Conservation (phyloP, 805 yeast species). For the Naumovozyma baii region DNA sequence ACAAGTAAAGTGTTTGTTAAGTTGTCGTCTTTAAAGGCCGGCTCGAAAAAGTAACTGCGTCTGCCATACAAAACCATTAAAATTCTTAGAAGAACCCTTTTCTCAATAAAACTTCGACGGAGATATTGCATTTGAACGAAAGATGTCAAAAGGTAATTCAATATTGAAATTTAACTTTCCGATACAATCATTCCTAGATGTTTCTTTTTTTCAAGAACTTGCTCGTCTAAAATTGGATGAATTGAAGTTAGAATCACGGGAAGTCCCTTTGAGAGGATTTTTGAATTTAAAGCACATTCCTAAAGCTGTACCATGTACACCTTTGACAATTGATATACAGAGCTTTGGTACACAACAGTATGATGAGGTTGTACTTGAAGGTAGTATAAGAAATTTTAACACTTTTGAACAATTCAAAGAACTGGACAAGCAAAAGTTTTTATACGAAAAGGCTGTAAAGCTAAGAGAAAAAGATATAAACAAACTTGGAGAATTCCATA, state of each 20-base stretch:
- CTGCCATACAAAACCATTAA: no score
- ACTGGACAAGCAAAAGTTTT: slow-evolving; percentile 49
- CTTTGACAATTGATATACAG: slow-evolving; percentile 20
- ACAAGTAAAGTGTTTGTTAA: no score
- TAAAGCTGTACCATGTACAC: slow-evolving; percentile 10
- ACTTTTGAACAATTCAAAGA: slow-evolving; percentile 78
- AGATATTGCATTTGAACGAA: no score
- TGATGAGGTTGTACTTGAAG: slow-evolving; percentile 19
- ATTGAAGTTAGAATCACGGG: slow-evolving; percentile 42
- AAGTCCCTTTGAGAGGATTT: slow-evolving; percentile 20
- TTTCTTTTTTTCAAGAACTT: slow-evolving; percentile 74
- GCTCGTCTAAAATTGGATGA: slow-evolving; percentile 66
- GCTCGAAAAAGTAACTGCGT: no score
- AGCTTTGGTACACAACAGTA: slow-evolving; percentile 25
- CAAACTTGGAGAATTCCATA: slow-evolving; percentile 30
- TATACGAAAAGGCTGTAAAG: slow-evolving; percentile 35
- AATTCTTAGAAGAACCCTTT: no score
- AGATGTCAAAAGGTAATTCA: no score
- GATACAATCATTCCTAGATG: slow-evolving; percentile 66
- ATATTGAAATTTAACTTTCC: slow-evolving; percentile 32
- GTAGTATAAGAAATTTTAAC: slow-evolving; percentile 53
- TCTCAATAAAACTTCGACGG: no score
- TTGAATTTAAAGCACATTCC: slow-evolving; percentile 16
- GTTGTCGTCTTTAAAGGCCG: no score
- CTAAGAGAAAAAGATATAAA: slow-evolving; percentile 26